Base-by-base conservation (phyloP, 441 rosid genomes). In the Sinapis alba region DNA sequence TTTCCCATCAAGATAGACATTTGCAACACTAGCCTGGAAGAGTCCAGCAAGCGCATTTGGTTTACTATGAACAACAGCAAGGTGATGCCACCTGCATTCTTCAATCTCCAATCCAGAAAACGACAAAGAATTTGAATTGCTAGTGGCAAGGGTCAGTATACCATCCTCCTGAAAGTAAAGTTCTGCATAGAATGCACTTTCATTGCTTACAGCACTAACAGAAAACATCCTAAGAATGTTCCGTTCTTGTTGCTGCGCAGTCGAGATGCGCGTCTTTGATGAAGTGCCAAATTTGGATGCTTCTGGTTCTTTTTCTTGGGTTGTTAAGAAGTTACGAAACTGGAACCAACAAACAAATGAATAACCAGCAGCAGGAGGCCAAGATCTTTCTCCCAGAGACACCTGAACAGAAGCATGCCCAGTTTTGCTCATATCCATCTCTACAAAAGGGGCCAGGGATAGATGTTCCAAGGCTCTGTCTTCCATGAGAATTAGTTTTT, bases 1-100 rank as follows among this genome's bases (percentile, higher is more conserved):
- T 86, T 91, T 91, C 81, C 99, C 99, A 85, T 97, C 87, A 73
- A 97, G 89, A 84, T 95, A 97, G 36, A 97, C 99, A 82, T 86
- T 78, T 60, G 99, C 99, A 85, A 95, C 82, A 80, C 99, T 97
- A 69, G 99, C 97, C 86, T 97, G 99, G 84, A 97, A 97, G 19
- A 97, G 85, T 82, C 99, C 99, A 83, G 99, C 99, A 59, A 97
- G 98, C 69, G 99, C 99, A 86, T 93, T 97, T 32, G 99, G 99
- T 83, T 97, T 97, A 85, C 95, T 97, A 82, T 97, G 99, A 74
- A 97, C 93, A 85, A 97, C 94, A 64, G 99, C 99, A 83, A 97
- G 98, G 90, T 97, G 99, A 87, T 97, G 97, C 99, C 99, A 97
- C 83, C 93, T 87, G 65, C 96, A 98, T 82, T 95, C 98, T 72